These are phyloP conservation scores for Salix dunnii DNA, from an alignment of 345 rosid genomes.

Conservation along the genomic window DNA sequence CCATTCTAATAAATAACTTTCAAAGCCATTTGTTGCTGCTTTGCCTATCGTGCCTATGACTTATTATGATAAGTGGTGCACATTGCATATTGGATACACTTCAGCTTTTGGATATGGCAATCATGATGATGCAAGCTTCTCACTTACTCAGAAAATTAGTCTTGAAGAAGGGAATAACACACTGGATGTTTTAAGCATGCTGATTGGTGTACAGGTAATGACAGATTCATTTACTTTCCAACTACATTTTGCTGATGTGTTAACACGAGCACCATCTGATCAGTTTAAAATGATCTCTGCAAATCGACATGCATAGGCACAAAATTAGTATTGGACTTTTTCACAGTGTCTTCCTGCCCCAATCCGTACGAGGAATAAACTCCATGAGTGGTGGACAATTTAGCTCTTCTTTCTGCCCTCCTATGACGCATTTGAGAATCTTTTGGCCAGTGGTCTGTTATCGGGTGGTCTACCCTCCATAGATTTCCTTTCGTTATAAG, in stretches of 20 bases:
- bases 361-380: too few relatives aligned
- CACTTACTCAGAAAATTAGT: conserved; percentile 33
- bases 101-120: conserved; percentile 55
- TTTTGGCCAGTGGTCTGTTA: too few relatives aligned
- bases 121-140: conserved; percentile 49
- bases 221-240: neutral
- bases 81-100: conserved; percentile 5
- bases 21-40: neutral
- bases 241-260: neutral
- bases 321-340: too few relatives aligned
- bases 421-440: too few relatives aligned
- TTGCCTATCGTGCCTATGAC: neutral
- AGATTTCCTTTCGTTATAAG: too few relatives aligned
- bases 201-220: conserved; percentile 57
- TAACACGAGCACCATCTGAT: neutral
- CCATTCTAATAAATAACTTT: too few relatives aligned
- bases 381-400: too few relatives aligned
- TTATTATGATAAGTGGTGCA: neutral
- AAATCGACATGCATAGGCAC: too few relatives aligned
- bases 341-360: too few relatives aligned
- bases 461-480: too few relatives aligned
- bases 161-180: conserved; percentile 49
- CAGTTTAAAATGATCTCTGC: too few relatives aligned
- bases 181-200: conserved; percentile 55
- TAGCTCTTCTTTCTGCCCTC: too few relatives aligned